Evolutionary conservation across 2,329 filamentous ascomycete species (phyloP).

Genomic region (Monilinia fructicola): DNA sequence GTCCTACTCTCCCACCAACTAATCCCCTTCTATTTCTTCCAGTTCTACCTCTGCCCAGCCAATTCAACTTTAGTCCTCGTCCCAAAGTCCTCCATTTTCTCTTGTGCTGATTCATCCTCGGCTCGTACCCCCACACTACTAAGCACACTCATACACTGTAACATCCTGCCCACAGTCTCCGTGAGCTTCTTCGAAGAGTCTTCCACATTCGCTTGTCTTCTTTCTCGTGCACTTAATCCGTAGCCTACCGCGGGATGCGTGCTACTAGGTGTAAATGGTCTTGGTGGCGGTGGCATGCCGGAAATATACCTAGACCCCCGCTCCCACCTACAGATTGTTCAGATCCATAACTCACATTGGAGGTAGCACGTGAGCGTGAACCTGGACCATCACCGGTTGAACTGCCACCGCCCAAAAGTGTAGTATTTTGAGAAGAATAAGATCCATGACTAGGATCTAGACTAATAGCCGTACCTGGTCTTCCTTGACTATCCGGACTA

Average conservation of each 20-base stretch:
- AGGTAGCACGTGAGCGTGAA: conserved; percentile 75
- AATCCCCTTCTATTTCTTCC: conserved; percentile 87
- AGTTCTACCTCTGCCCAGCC: conserved; percentile 86
- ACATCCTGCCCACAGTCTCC: conserved; percentile 90
- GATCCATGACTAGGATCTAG: conserved; percentile 73
- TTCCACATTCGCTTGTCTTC: conserved; percentile 51
- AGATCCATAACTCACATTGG: conserved; percentile 70
- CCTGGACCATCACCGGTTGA: conserved; percentile 49
- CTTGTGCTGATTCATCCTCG: conserved; percentile 66
- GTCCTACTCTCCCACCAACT: conserved; percentile 50
- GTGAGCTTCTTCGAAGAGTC: conserved; percentile 75
- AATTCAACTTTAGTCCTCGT: conserved; percentile 90
- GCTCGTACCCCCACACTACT: conserved; percentile 60
- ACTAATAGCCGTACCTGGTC: conserved; percentile 73
- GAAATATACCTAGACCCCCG: conserved; percentile 35
- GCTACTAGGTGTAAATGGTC: conserved; percentile 38
- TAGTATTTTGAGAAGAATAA: conserved; percentile 77
- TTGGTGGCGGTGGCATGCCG: conserved; percentile 34
- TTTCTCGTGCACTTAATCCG: conserved; percentile 20
- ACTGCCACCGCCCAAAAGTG: conserved; percentile 62
- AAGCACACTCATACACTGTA: conserved; percentile 93
- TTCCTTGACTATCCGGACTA: conserved; percentile 50
- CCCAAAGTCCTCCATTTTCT: conserved; percentile 80
- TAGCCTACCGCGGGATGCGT: conserved; percentile 30
- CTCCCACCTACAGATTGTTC: conserved; percentile 35